A percentile compares a stretch with the other conserved stretches of the same genome.
phyloP scores from a whole-genome alignment of 768 basidiomycete species.

The Daedaleopsis nitida region DNA sequence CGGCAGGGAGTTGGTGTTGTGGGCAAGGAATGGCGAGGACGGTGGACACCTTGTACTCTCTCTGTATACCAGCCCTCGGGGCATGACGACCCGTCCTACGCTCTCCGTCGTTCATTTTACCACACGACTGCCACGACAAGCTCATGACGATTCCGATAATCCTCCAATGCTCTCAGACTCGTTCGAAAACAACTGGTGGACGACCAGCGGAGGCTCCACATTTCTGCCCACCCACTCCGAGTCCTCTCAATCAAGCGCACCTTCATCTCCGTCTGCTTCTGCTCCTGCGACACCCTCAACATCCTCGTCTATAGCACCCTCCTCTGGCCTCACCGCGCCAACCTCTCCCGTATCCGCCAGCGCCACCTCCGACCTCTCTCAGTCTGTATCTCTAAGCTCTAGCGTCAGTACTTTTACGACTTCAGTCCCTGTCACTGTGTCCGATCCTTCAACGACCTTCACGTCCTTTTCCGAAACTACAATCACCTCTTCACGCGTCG shows the following conservation, averaged over 20 bases:
- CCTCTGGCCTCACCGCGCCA: constrained; percentile 1
- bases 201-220: constrained; percentile 25
- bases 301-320: constrained; percentile 1
- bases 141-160: constrained; percentile 17
- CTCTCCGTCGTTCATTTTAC: constrained; percentile 26
- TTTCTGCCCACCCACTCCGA: constrained; percentile 22
- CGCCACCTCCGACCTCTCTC: constrained; percentile 9
- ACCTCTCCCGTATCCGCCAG: constrained; percentile 12
- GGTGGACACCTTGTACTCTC: constrained; percentile 11
- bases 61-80: constrained; percentile 19
- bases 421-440: constrained; percentile 38
- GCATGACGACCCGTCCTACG: constrained; percentile 25
- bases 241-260: constrained; percentile 3
- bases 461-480: constrained; percentile 43
- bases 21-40: neutral
- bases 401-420: constrained; percentile 28
- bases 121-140: constrained; percentile 31
- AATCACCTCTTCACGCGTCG: constrained; percentile 23
- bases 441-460: constrained; percentile 42
- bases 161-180: constrained; percentile 2
- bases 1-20: constrained; percentile 4
- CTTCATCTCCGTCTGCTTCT: constrained; percentile 11
- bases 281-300: constrained; percentile 4
- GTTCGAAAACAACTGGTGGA: constrained; percentile 24
- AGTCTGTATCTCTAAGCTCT: constrained; percentile 7